Evolutionary conservation across 176 grass and related monocot genomes (phyloP).

Genomic region (Lolium rigidum): DNA sequence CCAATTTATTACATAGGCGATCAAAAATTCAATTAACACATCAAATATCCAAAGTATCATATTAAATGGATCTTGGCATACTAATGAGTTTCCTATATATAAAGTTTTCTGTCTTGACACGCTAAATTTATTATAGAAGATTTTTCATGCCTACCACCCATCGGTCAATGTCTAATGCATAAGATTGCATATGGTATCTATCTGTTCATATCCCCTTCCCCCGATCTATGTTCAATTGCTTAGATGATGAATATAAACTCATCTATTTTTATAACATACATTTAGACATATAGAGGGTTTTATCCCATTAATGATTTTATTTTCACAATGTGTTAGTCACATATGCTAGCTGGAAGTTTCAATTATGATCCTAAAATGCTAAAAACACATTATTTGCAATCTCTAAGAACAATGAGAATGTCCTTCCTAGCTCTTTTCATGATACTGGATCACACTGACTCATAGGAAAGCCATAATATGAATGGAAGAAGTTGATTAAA

Average conservation of each 20-base stretch:
- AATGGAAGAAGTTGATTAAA: too few species aligned
- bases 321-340: not conserved
- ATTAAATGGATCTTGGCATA: not conserved
- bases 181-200: not conserved
- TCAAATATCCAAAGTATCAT: not conserved
- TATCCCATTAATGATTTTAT: not conserved
- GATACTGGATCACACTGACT: too few species aligned
- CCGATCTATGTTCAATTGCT: not conserved
- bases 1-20: not conserved
- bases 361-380: not conserved
- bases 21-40: not conserved
- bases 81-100: not conserved
- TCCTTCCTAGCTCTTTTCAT: not conserved
- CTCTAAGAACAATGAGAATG: not conserved
- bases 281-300: not conserved
- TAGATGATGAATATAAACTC: not conserved
- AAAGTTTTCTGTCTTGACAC: not conserved
- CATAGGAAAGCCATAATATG: too few species aligned
- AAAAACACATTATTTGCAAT: not conserved
- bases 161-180: too few species aligned
- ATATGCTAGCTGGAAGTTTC: not conserved
- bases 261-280: not conserved
- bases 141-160: too few species aligned
- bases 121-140: not conserved
- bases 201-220: not conserved